Percentiles rank a stretch among this genome's conserved stretches.
Conservation (phyloP, 2,329 filamentous ascomycete genomes). For the Alternaria sp. region DNA sequence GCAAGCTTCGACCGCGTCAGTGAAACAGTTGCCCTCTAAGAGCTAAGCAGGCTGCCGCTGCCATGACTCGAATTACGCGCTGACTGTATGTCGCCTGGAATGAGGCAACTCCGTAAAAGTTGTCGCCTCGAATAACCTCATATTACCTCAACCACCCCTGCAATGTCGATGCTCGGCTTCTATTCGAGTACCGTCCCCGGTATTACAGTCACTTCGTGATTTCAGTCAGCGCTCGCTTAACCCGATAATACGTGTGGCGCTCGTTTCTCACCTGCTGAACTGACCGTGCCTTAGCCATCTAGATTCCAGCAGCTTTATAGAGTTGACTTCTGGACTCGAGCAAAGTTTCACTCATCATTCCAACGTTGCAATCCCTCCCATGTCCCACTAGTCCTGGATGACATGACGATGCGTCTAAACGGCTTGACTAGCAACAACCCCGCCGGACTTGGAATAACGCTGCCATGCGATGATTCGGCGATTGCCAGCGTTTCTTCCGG, state of each 20-base stretch:
- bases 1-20: not conserved
- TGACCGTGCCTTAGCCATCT: not conserved
- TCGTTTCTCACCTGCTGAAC: not conserved
- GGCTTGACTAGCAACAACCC: not conserved
- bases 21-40: not conserved
- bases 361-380: not conserved
- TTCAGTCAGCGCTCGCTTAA: not conserved
- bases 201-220: not conserved
- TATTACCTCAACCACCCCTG: slow-evolving; percentile 1
- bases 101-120: not conserved
- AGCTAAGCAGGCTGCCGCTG: not conserved
- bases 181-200: too few species aligned
- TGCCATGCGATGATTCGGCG: not conserved
- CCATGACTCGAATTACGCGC: not conserved
- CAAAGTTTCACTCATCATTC: not conserved
- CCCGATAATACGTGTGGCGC: not conserved
- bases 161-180: not conserved
- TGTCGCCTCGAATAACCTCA: not conserved
- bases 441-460: slow-evolving; percentile 5
- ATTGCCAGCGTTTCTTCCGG: not conserved
- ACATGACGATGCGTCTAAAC: not conserved
- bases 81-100: not conserved
- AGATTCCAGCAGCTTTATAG: not conserved
- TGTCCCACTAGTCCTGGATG: not conserved
- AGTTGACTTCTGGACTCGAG: not conserved